phyloP scores from a whole-genome alignment of 2,329 filamentous ascomycete species.

The Paraphaeosphaeria sporulosa region DNA sequence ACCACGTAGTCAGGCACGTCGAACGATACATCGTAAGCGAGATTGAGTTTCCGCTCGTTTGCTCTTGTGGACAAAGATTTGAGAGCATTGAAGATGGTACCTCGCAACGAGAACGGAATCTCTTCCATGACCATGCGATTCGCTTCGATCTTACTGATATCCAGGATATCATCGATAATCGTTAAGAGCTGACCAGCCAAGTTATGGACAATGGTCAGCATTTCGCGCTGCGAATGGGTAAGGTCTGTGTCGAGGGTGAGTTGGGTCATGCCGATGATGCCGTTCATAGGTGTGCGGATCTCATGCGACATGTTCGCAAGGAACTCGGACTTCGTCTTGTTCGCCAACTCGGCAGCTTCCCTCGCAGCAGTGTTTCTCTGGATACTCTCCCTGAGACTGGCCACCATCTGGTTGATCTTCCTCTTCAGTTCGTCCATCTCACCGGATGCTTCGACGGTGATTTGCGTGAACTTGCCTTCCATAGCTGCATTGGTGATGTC shows the following conservation, averaged over 20 bases:
- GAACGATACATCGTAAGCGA: conserved; percentile 92
- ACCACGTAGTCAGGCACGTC: conserved; percentile 94
- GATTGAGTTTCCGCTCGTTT: conserved; percentile 91
- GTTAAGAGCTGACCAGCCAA: conserved; percentile 94
- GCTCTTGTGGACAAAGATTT: conserved; percentile 98
- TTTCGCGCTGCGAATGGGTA: conserved; percentile 94
- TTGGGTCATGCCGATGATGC: conserved; percentile 98
- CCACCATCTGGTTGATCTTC: conserved; percentile 99
- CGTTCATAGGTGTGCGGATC: conserved; percentile 96
- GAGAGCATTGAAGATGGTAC: conserved; percentile 95
- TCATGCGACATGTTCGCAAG: conserved; percentile 99
- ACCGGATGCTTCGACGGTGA: conserved; percentile 95
- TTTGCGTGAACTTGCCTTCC: conserved; percentile 91
- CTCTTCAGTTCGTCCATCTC: conserved; percentile 99
- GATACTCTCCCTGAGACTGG: conserved; percentile 92
- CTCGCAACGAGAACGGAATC: conserved; percentile 92
- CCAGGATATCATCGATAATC: conserved; percentile 85
- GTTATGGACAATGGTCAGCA: conserved; percentile 98
- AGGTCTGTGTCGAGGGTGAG: conserved; percentile 92
- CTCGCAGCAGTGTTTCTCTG: conserved; percentile 95
- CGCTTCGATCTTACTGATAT: conserved; percentile 83
- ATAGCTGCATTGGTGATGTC: conserved; percentile 98
- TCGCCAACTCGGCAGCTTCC: conserved; percentile 94
- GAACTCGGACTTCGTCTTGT: conserved; percentile 98
- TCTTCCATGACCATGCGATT: conserved; percentile 98